Conservation (phyloP, 2,329 filamentous ascomycete genomes). For the Ophiognomonia clavigignenti-juglandacearum region DNA sequence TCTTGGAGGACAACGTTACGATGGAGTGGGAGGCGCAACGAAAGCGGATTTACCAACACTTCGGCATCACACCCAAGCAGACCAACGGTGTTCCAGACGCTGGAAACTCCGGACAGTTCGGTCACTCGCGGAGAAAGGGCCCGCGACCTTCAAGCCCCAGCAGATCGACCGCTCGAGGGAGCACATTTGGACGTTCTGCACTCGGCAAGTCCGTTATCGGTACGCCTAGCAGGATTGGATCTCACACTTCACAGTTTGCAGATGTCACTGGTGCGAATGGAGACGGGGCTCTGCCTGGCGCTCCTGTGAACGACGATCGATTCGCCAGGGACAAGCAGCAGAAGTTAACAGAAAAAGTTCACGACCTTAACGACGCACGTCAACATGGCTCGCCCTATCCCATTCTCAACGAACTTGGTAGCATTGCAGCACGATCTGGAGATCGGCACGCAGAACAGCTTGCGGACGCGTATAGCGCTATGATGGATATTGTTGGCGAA, state of each 20-base stretch:
- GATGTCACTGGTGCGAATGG: conserved; percentile 57
- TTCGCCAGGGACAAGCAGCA: conserved; percentile 79
- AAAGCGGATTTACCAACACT: conserved; percentile 91
- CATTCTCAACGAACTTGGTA: conserved; percentile 69
- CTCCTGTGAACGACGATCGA: conserved; percentile 62
- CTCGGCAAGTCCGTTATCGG: conserved; percentile 86
- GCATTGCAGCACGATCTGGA: conserved; percentile 65
- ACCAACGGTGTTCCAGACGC: conserved; percentile 26
- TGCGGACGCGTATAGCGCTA: conserved; percentile 75
- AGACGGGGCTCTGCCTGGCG: conserved; percentile 38
- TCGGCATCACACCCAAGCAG: conserved; percentile 70
- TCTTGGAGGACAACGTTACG: conserved; percentile 89
- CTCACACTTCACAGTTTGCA: conserved; percentile 61
- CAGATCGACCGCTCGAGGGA: conserved; percentile 36
- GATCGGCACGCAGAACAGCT: conserved; percentile 71
- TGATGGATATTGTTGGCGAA: conserved; percentile 76
- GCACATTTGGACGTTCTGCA: conserved; percentile 60
- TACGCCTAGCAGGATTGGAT: conserved; percentile 63
- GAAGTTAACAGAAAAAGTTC: conserved; percentile 74
- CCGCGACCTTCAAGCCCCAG: conserved; percentile 27
- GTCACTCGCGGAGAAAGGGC: conserved; percentile 49
- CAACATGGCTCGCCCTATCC: conserved; percentile 60
- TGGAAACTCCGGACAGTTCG: conserved; percentile 52
- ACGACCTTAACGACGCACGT: conserved; percentile 73
- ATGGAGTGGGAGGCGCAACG: conserved; percentile 96